Percentiles rank a stretch among this genome's conserved stretches.
These are phyloP conservation scores for Solanum corneliomulleri DNA, from an alignment of 257 asterid species.

Conservation along the genomic window DNA sequence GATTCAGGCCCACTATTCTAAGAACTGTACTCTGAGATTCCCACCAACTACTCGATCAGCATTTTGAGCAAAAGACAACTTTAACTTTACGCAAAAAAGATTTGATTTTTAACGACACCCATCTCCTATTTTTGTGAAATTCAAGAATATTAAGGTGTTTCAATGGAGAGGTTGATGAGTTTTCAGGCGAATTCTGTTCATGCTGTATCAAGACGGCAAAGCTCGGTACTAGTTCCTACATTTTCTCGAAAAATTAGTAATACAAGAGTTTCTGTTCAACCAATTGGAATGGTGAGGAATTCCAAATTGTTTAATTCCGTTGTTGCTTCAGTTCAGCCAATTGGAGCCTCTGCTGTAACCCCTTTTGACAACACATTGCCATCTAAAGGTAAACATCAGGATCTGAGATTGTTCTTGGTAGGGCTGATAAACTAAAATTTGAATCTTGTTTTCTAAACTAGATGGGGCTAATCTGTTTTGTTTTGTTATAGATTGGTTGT, in stretches of 20 bases:
- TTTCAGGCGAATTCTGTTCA: conserved; percentile 27
- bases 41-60: neutral
- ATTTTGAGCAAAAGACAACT: neutral
- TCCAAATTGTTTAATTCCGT: conserved; percentile 28
- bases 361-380: conserved; percentile 61
- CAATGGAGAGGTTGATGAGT: conserved; percentile 64
- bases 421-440: neutral
- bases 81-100: neutral
- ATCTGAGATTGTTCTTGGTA: neutral
- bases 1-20: neutral
- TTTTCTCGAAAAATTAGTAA: conserved; percentile 20
- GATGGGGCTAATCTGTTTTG: neutral
- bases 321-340: conserved; percentile 54
- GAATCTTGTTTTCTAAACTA: neutral
- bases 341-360: conserved; percentile 23
- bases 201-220: conserved; percentile 17
- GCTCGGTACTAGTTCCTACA: conserved; percentile 9
- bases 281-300: conserved; percentile 21
- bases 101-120: neutral
- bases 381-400: conserved; percentile 39
- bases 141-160: neutral
- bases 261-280: conserved; percentile 12
- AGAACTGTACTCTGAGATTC: neutral
- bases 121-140: neutral
- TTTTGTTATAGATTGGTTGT: neutral